phyloP scores from a whole-genome alignment of 345 rosid species.

The Psidium friedrichsthalianum region DNA sequence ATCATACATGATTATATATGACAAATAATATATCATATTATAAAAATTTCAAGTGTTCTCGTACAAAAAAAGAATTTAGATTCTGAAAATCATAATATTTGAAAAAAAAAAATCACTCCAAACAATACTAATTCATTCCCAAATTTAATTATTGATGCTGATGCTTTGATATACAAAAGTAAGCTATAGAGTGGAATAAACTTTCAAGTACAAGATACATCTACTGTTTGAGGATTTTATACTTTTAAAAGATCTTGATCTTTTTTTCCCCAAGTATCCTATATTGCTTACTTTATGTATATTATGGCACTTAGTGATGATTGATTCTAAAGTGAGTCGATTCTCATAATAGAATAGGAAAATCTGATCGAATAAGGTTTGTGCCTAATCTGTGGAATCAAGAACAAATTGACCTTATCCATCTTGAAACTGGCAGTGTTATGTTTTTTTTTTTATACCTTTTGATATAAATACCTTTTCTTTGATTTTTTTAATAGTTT shows the following conservation, averaged over 20 bases:
- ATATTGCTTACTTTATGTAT: rapidly evolving
- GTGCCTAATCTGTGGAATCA: rapidly evolving
- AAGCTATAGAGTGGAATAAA: background rate
- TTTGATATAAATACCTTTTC: too few relatives aligned
- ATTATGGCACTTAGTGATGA: background rate
- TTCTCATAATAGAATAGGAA: background rate
- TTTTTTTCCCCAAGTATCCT: background rate
- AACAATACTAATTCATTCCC: background rate
- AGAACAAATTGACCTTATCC: too few relatives aligned
- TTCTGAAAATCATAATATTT: background rate
- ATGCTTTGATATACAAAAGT: background rate
- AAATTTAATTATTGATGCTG: background rate
- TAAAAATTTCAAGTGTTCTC: background rate
- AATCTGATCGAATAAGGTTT: rapidly evolving
- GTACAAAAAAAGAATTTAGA: background rate
- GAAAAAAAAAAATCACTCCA: background rate
- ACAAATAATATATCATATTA: background rate
- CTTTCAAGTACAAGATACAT: background rate
- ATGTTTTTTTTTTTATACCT: too few relatives aligned
- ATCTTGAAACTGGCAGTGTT: too few relatives aligned
- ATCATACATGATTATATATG: background rate
- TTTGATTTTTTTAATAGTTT: too few relatives aligned
- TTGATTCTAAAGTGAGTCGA: rapidly evolving
- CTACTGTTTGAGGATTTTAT: background rate
- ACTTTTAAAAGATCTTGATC: background rate